These are phyloP conservation scores for Ilyonectria sp. DNA, from an alignment of 2,329 filamentous ascomycete genomes.

Conservation along the genomic window DNA sequence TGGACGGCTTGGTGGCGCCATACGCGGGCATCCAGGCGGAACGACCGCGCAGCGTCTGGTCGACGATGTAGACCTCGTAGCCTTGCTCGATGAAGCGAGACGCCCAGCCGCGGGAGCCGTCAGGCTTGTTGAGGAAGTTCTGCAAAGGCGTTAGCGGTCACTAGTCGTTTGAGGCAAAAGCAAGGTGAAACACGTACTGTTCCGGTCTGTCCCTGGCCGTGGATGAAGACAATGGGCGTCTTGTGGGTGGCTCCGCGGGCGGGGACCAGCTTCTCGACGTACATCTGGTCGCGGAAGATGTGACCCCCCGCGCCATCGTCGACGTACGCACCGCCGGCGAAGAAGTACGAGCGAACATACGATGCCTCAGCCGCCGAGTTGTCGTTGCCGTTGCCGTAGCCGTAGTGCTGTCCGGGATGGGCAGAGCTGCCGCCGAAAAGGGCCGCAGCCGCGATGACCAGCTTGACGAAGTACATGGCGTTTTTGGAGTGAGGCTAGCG, in stretches of 20 bases:
- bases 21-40: slow-evolving; percentile 38
- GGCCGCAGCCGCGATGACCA: slow-evolving; percentile 12
- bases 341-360: slow-evolving; percentile 40
- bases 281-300: slow-evolving; percentile 45
- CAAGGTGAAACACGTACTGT: slow-evolving; percentile 30
- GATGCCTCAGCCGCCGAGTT: slow-evolving; percentile 24
- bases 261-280: slow-evolving; percentile 42
- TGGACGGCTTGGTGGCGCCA: slow-evolving; percentile 27
- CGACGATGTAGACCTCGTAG: slow-evolving; percentile 44
- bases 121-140: slow-evolving; percentile 46
- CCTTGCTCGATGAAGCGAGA: slow-evolving; percentile 41
- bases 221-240: slow-evolving; percentile 42
- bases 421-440: slow-evolving; percentile 14
- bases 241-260: slow-evolving; percentile 27
- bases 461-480: slow-evolving; percentile 20
- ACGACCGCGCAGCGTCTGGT: slow-evolving; percentile 43
- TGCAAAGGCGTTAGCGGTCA: slow-evolving; percentile 7
- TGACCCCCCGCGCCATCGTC: slow-evolving; percentile 39
- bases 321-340: slow-evolving; percentile 39
- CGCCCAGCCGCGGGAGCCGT: slow-evolving; percentile 43
- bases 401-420: neutral
- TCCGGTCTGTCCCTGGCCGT: slow-evolving; percentile 43
- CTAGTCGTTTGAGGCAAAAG: neutral
- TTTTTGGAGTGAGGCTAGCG: neutral
- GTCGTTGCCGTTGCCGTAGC: neutral